A percentile compares a stretch with the other conserved stretches of the same genome.
phyloP scores from a whole-genome alignment of 768 basidiomycete genomes.

The Fibroporia radiculosa region DNA sequence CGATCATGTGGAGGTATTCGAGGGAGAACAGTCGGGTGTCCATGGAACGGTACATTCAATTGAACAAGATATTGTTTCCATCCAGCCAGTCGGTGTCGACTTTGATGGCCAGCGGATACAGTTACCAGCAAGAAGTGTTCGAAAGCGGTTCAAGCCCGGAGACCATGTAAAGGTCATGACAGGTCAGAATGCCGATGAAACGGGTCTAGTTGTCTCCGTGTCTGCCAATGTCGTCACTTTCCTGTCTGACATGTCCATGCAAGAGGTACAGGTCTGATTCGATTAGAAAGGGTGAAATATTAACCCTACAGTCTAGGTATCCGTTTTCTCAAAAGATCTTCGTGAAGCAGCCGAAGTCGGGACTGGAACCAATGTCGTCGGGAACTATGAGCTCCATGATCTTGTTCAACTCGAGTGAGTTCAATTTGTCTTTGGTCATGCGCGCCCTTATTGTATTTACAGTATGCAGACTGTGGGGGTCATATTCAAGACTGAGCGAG shows the following conservation, averaged over 20 bases:
- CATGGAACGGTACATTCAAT: constrained; percentile 91
- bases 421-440: background rate
- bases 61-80: constrained; percentile 75
- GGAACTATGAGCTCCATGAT: constrained; percentile 94
- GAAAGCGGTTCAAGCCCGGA: constrained; percentile 93
- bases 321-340: constrained; percentile 95
- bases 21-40: constrained; percentile 92
- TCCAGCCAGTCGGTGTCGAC: constrained; percentile 74
- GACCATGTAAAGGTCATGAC: constrained; percentile 99
- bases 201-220: constrained; percentile 90
- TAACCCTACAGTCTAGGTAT: constrained; percentile 48
- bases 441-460: constrained; percentile 3
- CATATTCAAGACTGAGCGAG: constrained; percentile 94
- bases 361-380: constrained; percentile 81
- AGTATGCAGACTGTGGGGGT: constrained; percentile 93
- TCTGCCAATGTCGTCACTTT: constrained; percentile 90
- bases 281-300: too few species aligned
- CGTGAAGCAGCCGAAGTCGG: constrained; percentile 97
- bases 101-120: constrained; percentile 84
- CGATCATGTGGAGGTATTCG: constrained; percentile 95
- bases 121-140: constrained; percentile 78
- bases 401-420: constrained; percentile 93
- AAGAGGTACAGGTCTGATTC: constrained; percentile 85
- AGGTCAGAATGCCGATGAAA: constrained; percentile 91
- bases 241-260: constrained; percentile 94